Conservation (phyloP, 2,329 filamentous ascomycete genomes). For the Xylariaceae sp. region DNA sequence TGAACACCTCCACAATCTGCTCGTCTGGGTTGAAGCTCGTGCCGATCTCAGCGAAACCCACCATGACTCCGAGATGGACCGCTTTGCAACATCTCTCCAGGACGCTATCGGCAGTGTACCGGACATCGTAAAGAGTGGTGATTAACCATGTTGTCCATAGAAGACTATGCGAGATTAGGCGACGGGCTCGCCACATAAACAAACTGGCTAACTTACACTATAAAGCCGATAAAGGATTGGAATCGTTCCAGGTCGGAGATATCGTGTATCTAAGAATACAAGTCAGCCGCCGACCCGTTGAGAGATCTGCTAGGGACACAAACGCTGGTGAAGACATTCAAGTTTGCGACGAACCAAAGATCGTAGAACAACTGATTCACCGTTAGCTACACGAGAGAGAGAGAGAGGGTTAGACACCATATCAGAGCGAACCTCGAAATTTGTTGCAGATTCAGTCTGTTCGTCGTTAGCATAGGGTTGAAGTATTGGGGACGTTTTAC, state of each 20-base stretch:
- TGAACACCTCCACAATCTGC: constrained; percentile 43
- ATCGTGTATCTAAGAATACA: constrained; percentile 29
- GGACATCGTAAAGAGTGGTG: constrained; percentile 65
- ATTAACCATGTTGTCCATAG: constrained; percentile 72
- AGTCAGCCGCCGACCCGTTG: background rate
- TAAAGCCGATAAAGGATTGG: constrained; percentile 56
- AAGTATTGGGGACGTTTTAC: background rate
- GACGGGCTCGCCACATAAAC: constrained; percentile 34
- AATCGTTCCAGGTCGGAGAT: constrained; percentile 30
- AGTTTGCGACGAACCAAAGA: constrained; percentile 65
- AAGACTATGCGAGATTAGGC: constrained; percentile 44
- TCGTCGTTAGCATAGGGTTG: constrained; percentile 10
- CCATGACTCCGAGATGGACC: constrained; percentile 65
- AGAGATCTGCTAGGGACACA: constrained; percentile 11
- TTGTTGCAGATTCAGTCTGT: constrained; percentile 27
- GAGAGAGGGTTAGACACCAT: background rate
- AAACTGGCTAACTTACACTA: constrained; percentile 38
- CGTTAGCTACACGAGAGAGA: constrained; percentile 23
- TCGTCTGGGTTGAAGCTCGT: constrained; percentile 46
- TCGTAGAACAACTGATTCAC: constrained; percentile 58
- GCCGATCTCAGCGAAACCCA: constrained; percentile 65
- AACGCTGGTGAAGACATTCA: constrained; percentile 62
- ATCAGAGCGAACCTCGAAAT: constrained; percentile 27
- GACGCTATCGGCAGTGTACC: constrained; percentile 65
- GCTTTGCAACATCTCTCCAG: constrained; percentile 63